Evolutionary conservation across 805 yeast genomes (phyloP), one percentile per base, ranked within the genome.

Genomic region (Clavispora carvajalis): DNA sequence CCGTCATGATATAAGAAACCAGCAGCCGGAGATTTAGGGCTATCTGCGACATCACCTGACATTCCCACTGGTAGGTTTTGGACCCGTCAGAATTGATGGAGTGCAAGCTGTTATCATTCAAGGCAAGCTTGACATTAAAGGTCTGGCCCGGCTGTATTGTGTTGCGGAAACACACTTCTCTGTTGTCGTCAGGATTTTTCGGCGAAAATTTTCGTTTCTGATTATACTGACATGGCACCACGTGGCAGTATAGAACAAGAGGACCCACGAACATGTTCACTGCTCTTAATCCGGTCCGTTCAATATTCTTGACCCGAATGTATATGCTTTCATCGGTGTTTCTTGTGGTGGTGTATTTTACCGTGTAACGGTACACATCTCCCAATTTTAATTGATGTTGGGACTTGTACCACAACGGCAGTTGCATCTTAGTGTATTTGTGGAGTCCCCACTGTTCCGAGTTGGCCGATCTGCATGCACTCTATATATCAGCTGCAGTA

Each of bases 101-200:
- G 17, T 49, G 43, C 10, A 46, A 44, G 10, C 79, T 71, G 46
- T 73, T 70, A 3, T 60, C 59, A 54, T 76, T 79, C 49, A 84
- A 55, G 13, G 59, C 50, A 19, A 86, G 62, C 41, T 65, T 66
- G 2, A 79, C 80, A 42, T 76, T 73, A 57, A 83, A 84, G 6
- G 79, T 68, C 51, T 80, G 84, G 18, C 84, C 86, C 0, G 95
- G 93, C 47, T 80, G 81, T 16, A 87, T 60, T 30, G 64, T 59
- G 45, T 68, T 67, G 21, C 58, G 55, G 49, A 65, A 69, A 26
- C 53, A 54, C 7, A 69, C 62, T 45, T 68, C 73, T 25, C 50
- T 47, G 33, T 57, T 55, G 13, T 43, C 36, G 19, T 49, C 55
- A 12, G 43, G 39, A 18, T 45, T 36, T 3, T 50, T 53, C 12